These are phyloP conservation scores for Cylindrotheca closterium DNA, from an alignment of 108 stramenopile genomes.

Conservation along the genomic window DNA sequence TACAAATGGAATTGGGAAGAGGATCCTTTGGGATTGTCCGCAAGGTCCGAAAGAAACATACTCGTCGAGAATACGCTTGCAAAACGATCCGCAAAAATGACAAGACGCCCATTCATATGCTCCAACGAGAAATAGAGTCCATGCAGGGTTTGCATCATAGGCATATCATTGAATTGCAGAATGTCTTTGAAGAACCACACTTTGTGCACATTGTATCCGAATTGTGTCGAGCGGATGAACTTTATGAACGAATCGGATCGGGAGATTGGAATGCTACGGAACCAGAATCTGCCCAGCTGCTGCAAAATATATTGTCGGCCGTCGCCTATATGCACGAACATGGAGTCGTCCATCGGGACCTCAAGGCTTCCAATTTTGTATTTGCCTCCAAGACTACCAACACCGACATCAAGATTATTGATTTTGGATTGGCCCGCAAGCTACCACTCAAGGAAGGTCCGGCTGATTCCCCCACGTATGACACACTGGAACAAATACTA, in stretches of 20 bases:
- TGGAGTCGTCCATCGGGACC: constrained; percentile 67
- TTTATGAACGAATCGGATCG: constrained; percentile 68
- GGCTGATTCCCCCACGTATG: constrained; percentile 24
- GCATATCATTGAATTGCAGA: constrained; percentile 70
- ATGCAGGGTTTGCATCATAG: constrained; percentile 62
- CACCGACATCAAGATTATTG: constrained; percentile 61
- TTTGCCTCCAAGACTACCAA: constrained; percentile 45
- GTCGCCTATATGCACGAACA: constrained; percentile 73
- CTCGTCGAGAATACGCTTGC: constrained; percentile 27
- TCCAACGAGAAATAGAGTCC: constrained; percentile 42
- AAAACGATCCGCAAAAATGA: constrained; percentile 47
- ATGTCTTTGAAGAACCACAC: constrained; percentile 69
- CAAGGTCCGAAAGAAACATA: constrained; percentile 3
- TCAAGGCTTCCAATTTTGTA: constrained; percentile 63
- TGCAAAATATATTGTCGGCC: constrained; percentile 56
- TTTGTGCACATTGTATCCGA: constrained; percentile 79
- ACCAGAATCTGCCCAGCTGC: constrained; percentile 42
- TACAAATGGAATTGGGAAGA: constrained; percentile 12
- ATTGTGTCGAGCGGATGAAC: constrained; percentile 75
- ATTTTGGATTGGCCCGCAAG: constrained; percentile 82
- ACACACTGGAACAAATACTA: constrained; percentile 30
- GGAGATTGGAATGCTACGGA: constrained; percentile 45
- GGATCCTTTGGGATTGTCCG: constrained; percentile 30
- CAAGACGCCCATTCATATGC: constrained; percentile 15
- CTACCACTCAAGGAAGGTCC: not conserved